phyloP scores from a whole-genome alignment of 2,329 filamentous ascomycete species.

The Paracoccidioides brasiliensis region DNA sequence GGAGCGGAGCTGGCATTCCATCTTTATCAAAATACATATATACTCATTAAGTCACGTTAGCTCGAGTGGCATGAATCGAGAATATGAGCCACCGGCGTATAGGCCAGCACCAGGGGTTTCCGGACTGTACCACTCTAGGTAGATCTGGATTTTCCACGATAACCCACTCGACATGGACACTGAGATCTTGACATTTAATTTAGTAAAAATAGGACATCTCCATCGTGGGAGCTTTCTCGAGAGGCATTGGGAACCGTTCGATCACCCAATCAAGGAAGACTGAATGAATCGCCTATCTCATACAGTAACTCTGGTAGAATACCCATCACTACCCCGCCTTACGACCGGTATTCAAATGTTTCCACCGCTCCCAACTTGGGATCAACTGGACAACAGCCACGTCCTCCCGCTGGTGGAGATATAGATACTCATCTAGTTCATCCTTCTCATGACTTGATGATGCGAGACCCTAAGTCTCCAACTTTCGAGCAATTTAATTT shows the following conservation, averaged over 20 bases:
- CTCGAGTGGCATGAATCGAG: slow-evolving; percentile 5
- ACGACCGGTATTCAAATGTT: slow-evolving; percentile 19
- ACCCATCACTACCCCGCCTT: slow-evolving; percentile 17
- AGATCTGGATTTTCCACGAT: slow-evolving; percentile 1
- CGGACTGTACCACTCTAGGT: slow-evolving; percentile 5
- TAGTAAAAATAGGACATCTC: slow-evolving; percentile 7
- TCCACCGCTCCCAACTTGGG: slow-evolving; percentile 20
- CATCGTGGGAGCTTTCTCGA: slow-evolving; percentile 7
- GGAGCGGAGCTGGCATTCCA: background rate
- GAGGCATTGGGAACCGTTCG: slow-evolving; percentile 9
- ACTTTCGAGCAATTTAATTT: slow-evolving; percentile 25
- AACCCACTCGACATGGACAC: background rate
- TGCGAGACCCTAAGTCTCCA: slow-evolving; percentile 22
- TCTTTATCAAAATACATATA: background rate
- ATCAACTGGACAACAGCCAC: slow-evolving; percentile 19
- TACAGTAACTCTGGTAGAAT: slow-evolving; percentile 16
- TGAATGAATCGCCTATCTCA: slow-evolving; percentile 20
- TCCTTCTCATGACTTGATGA: slow-evolving; percentile 19
- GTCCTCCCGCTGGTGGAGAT: slow-evolving; percentile 19
- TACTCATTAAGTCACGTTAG: slow-evolving; percentile 7
- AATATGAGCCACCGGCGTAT: slow-evolving; percentile 4
- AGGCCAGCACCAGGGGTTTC: slow-evolving; percentile 2
- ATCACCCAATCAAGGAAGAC: slow-evolving; percentile 15
- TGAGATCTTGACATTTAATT: slow-evolving; percentile 1
- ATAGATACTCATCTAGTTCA: slow-evolving; percentile 21